phyloP scores from a whole-genome alignment of 1,284 basidiomycete species.

The Rhodotorula sp. region DNA sequence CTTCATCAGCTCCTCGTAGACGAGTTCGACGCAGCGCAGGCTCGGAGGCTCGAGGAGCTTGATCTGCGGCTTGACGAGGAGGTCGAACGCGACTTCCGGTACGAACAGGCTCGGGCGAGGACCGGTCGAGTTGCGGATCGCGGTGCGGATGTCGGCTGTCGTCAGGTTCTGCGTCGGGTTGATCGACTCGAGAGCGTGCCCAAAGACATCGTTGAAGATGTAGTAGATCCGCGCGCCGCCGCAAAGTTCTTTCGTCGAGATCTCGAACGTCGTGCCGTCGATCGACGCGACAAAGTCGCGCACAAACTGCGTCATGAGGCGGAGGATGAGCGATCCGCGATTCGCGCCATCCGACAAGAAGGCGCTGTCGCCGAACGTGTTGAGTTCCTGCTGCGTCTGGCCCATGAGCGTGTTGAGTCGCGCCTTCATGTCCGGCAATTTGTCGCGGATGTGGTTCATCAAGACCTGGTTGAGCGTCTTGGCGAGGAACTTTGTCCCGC shows the following conservation, averaged over 20 bases:
- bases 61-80: constrained; percentile 98
- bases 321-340: constrained; percentile 80
- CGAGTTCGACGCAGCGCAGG: constrained; percentile 92
- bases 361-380: constrained; percentile 90
- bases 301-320: constrained; percentile 98
- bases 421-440: constrained; percentile 99
- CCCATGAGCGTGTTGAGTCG: constrained; percentile 97
- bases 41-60: constrained; percentile 92
- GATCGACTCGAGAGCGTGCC: constrained; percentile 82
- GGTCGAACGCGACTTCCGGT: constrained; percentile 94
- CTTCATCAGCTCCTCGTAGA: constrained; percentile 98
- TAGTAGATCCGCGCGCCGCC: constrained; percentile 98
- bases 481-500: constrained; percentile 91
- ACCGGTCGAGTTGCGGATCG: constrained; percentile 96
- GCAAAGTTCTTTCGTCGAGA: constrained; percentile 97
- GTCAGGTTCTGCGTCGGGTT: constrained; percentile 89
- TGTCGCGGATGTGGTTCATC: constrained; percentile 97
- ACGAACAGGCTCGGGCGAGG: constrained; percentile 95
- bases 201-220: constrained; percentile 99
- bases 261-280: constrained; percentile 94
- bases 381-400: constrained; percentile 96
- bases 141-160: constrained; percentile 92
- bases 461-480: constrained; percentile 95
- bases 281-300: constrained; percentile 96
- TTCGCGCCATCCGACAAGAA: constrained; percentile 78